phyloP scores from a whole-genome alignment of 2,329 filamentous ascomycete species.

The Alternaria longipes region DNA sequence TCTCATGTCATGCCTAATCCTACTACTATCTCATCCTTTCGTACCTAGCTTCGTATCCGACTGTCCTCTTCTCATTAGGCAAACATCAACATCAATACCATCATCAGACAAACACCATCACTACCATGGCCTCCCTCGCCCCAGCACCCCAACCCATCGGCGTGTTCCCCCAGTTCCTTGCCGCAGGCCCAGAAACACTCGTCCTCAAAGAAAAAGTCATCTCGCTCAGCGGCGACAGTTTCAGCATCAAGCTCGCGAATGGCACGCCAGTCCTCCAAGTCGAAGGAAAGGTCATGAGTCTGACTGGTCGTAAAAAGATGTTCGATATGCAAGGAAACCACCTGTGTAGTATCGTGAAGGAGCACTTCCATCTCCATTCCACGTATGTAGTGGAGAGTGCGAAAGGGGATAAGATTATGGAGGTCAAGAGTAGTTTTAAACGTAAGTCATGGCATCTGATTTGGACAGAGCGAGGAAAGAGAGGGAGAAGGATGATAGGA shows the following conservation, averaged over 20 bases:
- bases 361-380: constrained; percentile 61
- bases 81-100: not conserved
- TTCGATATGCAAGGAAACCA: constrained; percentile 63
- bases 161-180: constrained; percentile 42
- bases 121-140: constrained; percentile 24
- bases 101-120: constrained; percentile 5
- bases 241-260: constrained; percentile 66
- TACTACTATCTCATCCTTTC: not conserved
- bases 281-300: constrained; percentile 62
- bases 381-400: constrained; percentile 63
- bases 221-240: constrained; percentile 70
- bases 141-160: constrained; percentile 34
- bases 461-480: not conserved
- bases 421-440: constrained; percentile 65
- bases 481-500: not conserved
- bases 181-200: constrained; percentile 55
- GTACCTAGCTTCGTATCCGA: not conserved
- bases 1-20: not conserved
- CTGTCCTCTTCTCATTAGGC: not conserved
- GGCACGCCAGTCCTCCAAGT: constrained; percentile 66
- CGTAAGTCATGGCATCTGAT: constrained; percentile 51
- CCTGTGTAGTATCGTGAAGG: constrained; percentile 67
- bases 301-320: constrained; percentile 66
- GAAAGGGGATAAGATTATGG: constrained; percentile 59
- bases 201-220: constrained; percentile 69